Percentiles rank a stretch among this genome's conserved stretches.
phyloP scores from a whole-genome alignment of 106 monocot genomes.

The Dioscorea alata region DNA sequence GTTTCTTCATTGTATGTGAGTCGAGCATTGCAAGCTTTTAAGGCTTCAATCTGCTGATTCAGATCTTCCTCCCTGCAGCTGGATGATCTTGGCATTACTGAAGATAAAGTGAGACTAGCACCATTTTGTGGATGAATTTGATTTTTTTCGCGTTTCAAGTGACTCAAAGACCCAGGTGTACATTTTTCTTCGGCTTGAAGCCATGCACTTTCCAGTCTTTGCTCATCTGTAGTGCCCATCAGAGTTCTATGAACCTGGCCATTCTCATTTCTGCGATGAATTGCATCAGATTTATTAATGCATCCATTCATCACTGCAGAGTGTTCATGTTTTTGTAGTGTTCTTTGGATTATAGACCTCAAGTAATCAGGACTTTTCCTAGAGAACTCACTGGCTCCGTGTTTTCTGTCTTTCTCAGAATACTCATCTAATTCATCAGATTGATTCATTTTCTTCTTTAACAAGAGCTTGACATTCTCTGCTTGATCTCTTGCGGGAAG shows the following conservation, averaged over 20 bases:
- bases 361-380: slow-evolving; percentile 19
- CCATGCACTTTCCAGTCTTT: slow-evolving; percentile 75
- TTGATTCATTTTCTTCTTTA: slow-evolving; percentile 6
- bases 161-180: slow-evolving; percentile 19
- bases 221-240: slow-evolving; percentile 21
- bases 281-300: not conserved
- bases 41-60: slow-evolving; percentile 23
- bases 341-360: slow-evolving; percentile 10
- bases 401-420: slow-evolving; percentile 8
- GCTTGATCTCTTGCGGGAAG: not conserved
- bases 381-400: slow-evolving; percentile 7
- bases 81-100: slow-evolving; percentile 5
- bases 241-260: not conserved
- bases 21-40: slow-evolving; percentile 24
- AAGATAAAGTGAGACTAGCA: slow-evolving; percentile 1
- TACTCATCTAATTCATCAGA: slow-evolving; percentile 2
- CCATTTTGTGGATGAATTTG: slow-evolving; percentile 44
- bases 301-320: slow-evolving; percentile 7
- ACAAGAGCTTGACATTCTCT: slow-evolving; percentile 6
- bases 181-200: slow-evolving; percentile 46
- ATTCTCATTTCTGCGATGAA: not conserved
- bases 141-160: slow-evolving; percentile 36
- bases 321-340: slow-evolving; percentile 7
- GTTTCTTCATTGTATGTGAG: slow-evolving; percentile 6
- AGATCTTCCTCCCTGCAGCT: slow-evolving; percentile 32